Conservation (phyloP, 306 rosid species). For the Trifolium subterraneum region DNA sequence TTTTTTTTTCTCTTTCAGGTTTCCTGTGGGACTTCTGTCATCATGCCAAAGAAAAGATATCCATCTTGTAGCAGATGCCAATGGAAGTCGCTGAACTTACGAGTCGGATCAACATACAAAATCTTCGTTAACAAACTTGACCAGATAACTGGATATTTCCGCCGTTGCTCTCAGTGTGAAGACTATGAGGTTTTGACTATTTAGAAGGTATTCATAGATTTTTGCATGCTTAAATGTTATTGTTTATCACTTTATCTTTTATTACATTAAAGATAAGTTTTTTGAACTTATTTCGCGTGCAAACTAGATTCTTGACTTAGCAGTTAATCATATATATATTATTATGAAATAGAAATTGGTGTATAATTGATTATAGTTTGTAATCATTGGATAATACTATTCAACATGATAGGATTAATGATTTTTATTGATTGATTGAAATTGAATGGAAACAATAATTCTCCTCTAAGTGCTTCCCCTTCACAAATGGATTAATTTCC, state of each 20-base stretch:
- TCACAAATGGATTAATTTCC: no score
- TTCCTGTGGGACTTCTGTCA: slow-evolving; percentile 37
- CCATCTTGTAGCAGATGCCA: background rate
- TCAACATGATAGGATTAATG: slow-evolving; percentile 7
- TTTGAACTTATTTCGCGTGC: background rate
- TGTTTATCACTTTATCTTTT: slow-evolving; percentile 3
- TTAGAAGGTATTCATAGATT: slow-evolving; percentile 44
- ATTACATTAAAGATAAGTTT: background rate
- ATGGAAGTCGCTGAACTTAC: slow-evolving; percentile 16
- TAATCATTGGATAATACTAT: background rate
- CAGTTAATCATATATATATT: slow-evolving; percentile 14
- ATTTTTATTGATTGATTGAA: slow-evolving; percentile 2
- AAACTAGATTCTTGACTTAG: slow-evolving; percentile 1
- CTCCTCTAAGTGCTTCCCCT: background rate
- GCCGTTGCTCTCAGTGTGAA: slow-evolving; percentile 39
- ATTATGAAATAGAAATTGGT: background rate
- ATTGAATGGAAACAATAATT: background rate
- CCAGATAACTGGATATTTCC: slow-evolving; percentile 41
- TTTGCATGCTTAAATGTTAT: slow-evolving; percentile 20
- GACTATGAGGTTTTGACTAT: slow-evolving; percentile 44
- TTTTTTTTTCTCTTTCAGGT: slow-evolving; percentile 47
- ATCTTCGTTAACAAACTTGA: slow-evolving; percentile 29
- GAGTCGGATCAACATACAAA: slow-evolving; percentile 23
- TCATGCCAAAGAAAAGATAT: slow-evolving; percentile 28
- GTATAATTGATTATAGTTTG: slow-evolving; percentile 1